These are phyloP conservation scores for Macrolepiota fuliginosa DNA, from an alignment of 768 basidiomycete species.

Conservation along the genomic window DNA sequence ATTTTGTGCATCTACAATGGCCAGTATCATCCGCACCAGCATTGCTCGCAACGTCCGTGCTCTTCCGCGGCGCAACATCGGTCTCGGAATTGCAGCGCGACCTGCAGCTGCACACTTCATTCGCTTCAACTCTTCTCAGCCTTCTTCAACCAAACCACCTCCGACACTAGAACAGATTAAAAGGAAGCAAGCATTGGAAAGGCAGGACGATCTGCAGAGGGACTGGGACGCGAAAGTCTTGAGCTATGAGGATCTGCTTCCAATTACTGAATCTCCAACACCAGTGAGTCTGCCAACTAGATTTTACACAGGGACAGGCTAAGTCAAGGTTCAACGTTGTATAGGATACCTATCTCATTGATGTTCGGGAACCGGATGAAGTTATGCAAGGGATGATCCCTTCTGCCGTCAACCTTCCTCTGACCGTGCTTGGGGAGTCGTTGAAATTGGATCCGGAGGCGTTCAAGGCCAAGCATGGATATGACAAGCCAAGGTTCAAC, in stretches of 20 bases:
- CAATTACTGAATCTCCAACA: constrained; percentile 73
- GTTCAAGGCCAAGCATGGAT: constrained; percentile 67
- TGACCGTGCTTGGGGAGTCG: constrained; percentile 70
- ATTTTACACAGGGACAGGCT: background rate
- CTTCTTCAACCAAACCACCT: constrained; percentile 19
- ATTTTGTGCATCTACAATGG: background rate
- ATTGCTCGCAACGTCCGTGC: background rate
- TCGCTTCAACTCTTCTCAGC: constrained; percentile 31
- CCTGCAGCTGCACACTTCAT: constrained; percentile 14
- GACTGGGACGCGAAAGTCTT: constrained; percentile 79
- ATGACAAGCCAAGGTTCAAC: constrained; percentile 63
- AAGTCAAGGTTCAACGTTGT: constrained; percentile 8
- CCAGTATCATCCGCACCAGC: constrained; percentile 4
- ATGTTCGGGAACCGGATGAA: constrained; percentile 93
- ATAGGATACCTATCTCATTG: constrained; percentile 73
- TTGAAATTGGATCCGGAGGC: constrained; percentile 52
- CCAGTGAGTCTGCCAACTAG: constrained; percentile 37
- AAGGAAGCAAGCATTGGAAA: constrained; percentile 33
- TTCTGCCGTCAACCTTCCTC: constrained; percentile 85
- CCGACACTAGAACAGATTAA: constrained; percentile 29
- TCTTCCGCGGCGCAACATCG: constrained; percentile 3
- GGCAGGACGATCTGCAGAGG: constrained; percentile 43
- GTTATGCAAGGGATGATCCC: constrained; percentile 92
- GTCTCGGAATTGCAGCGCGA: constrained; percentile 4
- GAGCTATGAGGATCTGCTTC: constrained; percentile 79